phyloP scores from a whole-genome alignment of 257 asterid genomes.

The Solanum tarijense region DNA sequence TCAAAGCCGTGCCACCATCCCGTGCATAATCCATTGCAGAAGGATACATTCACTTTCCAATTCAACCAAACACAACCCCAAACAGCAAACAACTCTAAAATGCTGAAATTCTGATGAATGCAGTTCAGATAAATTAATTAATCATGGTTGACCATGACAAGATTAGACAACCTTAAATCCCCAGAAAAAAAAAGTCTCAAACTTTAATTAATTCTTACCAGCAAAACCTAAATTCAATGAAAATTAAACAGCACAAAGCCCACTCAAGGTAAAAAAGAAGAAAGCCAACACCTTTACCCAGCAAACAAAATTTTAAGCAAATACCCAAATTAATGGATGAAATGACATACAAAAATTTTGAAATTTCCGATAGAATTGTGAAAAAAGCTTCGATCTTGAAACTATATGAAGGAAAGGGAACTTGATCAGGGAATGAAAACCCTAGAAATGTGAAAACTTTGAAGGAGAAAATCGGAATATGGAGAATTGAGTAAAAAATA shows the following conservation, averaged over 20 bases:
- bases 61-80: conserved; percentile 2
- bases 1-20: conserved; percentile 41
- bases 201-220: neutral
- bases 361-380: neutral
- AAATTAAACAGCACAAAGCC: neutral
- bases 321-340: neutral
- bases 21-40: conserved; percentile 29
- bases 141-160: neutral
- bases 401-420: neutral
- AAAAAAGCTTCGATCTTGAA: neutral
- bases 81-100: neutral
- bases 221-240: neutral
- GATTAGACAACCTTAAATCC: neutral
- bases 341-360: neutral
- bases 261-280: neutral
- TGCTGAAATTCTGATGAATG: neutral
- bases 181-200: neutral
- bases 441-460: neutral
- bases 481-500: neutral
- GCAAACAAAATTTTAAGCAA: neutral
- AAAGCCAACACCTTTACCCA: neutral
- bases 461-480: neutral
- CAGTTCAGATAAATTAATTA: neutral
- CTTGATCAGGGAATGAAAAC: neutral
- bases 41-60: conserved; percentile 28